Evolutionary conservation across 306 rosid species (phyloP).

Genomic region (Citrullus colocynthis): DNA sequence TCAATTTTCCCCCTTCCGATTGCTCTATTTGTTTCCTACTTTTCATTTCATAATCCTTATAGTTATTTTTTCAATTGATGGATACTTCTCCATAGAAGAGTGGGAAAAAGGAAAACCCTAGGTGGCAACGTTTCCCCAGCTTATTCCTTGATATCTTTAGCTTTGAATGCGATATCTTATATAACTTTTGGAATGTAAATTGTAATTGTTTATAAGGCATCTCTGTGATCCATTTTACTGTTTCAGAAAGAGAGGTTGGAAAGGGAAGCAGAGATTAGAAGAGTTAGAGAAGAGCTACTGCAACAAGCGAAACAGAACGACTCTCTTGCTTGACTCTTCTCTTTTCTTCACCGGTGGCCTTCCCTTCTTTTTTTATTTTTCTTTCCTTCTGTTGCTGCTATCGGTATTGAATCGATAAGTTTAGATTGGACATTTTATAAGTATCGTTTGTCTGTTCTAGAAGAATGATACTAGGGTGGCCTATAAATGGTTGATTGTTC

Average conservation of each 20-base stretch:
- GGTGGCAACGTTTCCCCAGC: background rate
- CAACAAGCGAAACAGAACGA: constrained; percentile 46
- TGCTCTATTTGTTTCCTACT: background rate
- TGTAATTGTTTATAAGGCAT: background rate
- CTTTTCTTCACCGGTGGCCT: constrained; percentile 6
- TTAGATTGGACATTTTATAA: background rate
- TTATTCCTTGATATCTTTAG: background rate
- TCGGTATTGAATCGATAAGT: background rate
- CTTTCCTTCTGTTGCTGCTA: background rate
- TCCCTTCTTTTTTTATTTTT: background rate
- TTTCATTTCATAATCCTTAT: background rate
- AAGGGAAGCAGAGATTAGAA: constrained; percentile 71
- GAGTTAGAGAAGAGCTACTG: constrained; percentile 67
- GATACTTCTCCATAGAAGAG: background rate
- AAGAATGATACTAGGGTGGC: background rate
- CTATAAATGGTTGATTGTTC: background rate
- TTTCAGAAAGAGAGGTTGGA: constrained; percentile 68
- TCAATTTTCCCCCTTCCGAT: background rate
- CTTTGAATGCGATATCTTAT: background rate
- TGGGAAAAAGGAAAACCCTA: background rate
- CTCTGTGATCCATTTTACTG: background rate
- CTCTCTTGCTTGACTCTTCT: constrained; percentile 30
- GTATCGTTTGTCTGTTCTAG: background rate
- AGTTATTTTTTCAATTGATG: background rate
- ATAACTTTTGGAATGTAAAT: background rate